Conservation (phyloP, 345 rosid species). For the Psidium guajava region DNA sequence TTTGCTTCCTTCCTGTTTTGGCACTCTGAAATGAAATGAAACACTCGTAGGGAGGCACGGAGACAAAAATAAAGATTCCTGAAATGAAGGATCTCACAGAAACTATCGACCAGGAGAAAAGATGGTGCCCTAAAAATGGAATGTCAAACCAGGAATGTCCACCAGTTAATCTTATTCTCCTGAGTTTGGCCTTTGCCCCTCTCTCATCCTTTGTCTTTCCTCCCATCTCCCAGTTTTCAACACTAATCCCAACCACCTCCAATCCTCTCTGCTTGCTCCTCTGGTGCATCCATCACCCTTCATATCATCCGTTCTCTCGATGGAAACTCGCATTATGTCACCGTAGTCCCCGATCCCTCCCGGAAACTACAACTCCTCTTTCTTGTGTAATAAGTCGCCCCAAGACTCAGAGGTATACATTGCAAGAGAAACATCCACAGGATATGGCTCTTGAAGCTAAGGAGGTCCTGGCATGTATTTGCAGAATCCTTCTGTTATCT, state of each 20-base stretch:
- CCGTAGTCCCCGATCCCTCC: not conserved
- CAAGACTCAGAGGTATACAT: not conserved
- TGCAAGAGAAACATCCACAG: not conserved
- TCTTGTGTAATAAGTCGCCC: not conserved
- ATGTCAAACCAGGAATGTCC: not conserved
- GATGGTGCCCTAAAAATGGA: slow-evolving; percentile 4
- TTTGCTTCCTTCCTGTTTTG: not conserved
- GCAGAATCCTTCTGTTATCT: slow-evolving; percentile 28
- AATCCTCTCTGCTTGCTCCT: not conserved
- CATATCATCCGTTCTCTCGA: not conserved
- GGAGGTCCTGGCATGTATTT: slow-evolving; percentile 23
- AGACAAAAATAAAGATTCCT: slow-evolving; percentile 7
- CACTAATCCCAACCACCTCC: not conserved
- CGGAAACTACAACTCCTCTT: not conserved
- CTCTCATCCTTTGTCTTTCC: not conserved
- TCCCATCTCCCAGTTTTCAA: not conserved
- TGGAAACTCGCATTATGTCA: not conserved
- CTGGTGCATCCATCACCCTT: not conserved
- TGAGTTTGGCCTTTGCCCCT: not conserved
- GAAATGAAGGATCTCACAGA: slow-evolving; percentile 21
- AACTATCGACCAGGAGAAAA: slow-evolving; percentile 16
- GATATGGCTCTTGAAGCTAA: slow-evolving; percentile 14
- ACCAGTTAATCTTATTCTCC: not conserved
- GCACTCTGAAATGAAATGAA: not conserved
- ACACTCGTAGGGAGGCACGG: not conserved